Conservation (phyloP, 2,329 filamentous ascomycete genomes). For the Cladophialophora carrionii region DNA sequence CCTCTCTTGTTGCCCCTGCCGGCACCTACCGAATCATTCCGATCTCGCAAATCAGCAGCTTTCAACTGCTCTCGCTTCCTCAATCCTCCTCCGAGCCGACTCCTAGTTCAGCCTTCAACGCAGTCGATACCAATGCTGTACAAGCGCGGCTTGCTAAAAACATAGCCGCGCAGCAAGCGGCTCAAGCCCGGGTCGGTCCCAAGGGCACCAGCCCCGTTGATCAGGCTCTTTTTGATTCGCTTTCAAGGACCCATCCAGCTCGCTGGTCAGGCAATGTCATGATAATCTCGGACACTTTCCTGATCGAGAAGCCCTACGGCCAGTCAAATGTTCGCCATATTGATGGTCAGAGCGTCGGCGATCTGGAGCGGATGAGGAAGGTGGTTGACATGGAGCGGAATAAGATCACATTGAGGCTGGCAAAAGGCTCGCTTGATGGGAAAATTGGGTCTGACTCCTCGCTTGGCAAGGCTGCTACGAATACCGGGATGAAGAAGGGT, state of each 20-base stretch:
- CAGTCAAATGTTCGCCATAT: constrained; percentile 57
- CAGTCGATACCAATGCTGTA: constrained; percentile 59
- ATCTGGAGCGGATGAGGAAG: constrained; percentile 52
- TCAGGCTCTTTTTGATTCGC: constrained; percentile 66
- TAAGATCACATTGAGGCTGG: constrained; percentile 44
- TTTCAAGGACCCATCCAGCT: constrained; percentile 63
- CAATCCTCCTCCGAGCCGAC: constrained; percentile 46
- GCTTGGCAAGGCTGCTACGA: constrained; percentile 9
- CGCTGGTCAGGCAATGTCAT: constrained; percentile 64
- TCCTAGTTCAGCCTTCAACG: constrained; percentile 52
- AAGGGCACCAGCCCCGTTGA: constrained; percentile 64
- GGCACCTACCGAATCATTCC: constrained; percentile 65
- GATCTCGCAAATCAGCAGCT: constrained; percentile 61
- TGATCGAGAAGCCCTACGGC: constrained; percentile 62
- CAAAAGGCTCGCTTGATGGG: constrained; percentile 31
- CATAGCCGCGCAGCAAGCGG: constrained; percentile 60
- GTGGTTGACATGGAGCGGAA: constrained; percentile 56
- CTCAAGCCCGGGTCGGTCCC: constrained; percentile 58
- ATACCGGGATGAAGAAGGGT: constrained; percentile 32
- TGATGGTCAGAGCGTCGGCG: constrained; percentile 45
- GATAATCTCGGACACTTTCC: constrained; percentile 63
- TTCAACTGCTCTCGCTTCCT: constrained; percentile 57
- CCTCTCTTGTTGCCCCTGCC: constrained; percentile 45
- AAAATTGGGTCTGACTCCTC: constrained; percentile 28
- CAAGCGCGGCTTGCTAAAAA: constrained; percentile 60